Conservation (phyloP, 257 asterid species). For the Coffea canephora region DNA sequence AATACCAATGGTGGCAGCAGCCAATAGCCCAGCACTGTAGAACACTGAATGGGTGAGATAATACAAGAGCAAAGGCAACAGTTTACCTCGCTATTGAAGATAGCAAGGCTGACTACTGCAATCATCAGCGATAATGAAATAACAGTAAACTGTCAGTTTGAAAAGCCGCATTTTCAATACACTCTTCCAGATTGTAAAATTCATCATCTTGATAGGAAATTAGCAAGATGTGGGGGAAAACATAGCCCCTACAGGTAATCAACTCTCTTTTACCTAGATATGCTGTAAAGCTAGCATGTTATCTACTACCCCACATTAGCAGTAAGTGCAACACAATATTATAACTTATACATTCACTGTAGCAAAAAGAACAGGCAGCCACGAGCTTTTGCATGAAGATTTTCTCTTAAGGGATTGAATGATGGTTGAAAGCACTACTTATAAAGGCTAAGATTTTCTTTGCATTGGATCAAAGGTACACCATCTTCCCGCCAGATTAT, state of each 20-base stretch:
- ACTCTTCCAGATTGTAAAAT: not conserved
- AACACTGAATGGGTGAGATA: no score
- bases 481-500: slow-evolving; percentile 75
- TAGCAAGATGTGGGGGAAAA: not conserved
- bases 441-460: slow-evolving; percentile 43
- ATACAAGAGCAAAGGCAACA: not conserved
- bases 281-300: not conserved
- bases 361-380: not conserved
- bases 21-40: not conserved
- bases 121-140: not conserved
- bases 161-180: not conserved
- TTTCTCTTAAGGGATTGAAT: no score
- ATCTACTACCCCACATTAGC: not conserved
- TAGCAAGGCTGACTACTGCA: not conserved
- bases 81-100: not conserved
- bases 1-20: not conserved
- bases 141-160: not conserved
- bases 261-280: not conserved
- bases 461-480: slow-evolving; percentile 66
- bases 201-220: not conserved
- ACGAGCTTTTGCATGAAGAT: not conserved
- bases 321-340: not conserved
- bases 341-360: not conserved
- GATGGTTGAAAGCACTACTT: slow-evolving; percentile 17
- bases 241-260: not conserved